Percentiles rank a stretch among this genome's conserved stretches.
phyloP scores from a whole-genome alignment of 352 stramenopile species.

The Pythium graminicola region DNA sequence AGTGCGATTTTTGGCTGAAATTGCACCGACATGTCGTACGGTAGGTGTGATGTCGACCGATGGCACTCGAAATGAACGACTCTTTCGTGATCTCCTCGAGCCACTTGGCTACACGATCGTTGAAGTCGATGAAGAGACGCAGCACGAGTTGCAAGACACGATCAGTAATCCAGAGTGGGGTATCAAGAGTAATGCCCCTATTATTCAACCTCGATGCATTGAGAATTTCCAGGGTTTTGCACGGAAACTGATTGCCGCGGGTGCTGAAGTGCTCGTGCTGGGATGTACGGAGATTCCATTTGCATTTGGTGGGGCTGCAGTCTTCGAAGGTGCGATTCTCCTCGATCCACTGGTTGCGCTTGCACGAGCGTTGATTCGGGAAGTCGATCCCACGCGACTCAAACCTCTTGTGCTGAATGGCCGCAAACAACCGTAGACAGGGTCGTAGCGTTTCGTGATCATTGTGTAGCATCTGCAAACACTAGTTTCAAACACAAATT shows the following conservation, averaged over 20 bases:
- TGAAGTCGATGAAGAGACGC: constrained; percentile 27
- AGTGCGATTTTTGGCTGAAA: constrained; percentile 25
- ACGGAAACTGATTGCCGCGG: constrained; percentile 24
- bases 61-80: constrained; percentile 30
- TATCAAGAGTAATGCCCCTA: constrained; percentile 44
- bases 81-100: constrained; percentile 41
- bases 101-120: constrained; percentile 33
- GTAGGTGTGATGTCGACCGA: constrained; percentile 43
- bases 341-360: constrained; percentile 42
- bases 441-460: background rate
- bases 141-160: constrained; percentile 42
- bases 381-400: constrained; percentile 34
- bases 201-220: constrained; percentile 29
- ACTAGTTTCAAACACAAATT: no score
- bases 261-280: constrained; percentile 37
- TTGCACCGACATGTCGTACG: constrained; percentile 20
- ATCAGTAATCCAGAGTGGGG: constrained; percentile 45
- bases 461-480: background rate
- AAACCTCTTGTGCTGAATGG: constrained; percentile 29
- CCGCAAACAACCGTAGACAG: constrained; percentile 6
- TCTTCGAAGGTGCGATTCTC: constrained; percentile 32
- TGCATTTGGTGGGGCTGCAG: constrained; percentile 25
- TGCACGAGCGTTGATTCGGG: constrained; percentile 41
- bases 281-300: constrained; percentile 54
- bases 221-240: constrained; percentile 40